Evolutionary conservation across 2,329 filamentous ascomycete genomes (phyloP).

Genomic region (Arthrobotrys sinensis): DNA sequence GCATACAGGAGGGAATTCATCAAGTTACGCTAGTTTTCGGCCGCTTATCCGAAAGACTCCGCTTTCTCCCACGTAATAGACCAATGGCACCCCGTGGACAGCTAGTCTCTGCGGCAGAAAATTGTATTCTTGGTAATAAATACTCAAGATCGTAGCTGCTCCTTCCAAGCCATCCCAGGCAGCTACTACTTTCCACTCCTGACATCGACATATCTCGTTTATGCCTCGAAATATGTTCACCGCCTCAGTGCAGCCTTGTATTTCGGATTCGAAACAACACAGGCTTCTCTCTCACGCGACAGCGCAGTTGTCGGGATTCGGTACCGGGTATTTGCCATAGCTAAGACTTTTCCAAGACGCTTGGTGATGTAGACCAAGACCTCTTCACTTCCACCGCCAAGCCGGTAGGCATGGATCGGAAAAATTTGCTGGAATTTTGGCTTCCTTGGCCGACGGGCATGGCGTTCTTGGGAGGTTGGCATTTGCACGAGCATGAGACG

Average conservation of each 20-base stretch:
- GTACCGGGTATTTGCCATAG: constrained; percentile 28
- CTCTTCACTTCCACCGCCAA: constrained; percentile 43
- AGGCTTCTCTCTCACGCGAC: constrained; percentile 34
- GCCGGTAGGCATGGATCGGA: constrained; percentile 19
- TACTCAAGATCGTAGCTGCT: constrained; percentile 21
- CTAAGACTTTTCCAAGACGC: constrained; percentile 57
- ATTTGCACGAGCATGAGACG: not conserved
- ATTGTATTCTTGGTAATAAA: constrained; percentile 44
- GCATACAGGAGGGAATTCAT: not conserved
- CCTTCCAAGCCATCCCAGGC: constrained; percentile 44
- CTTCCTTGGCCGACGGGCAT: constrained; percentile 33
- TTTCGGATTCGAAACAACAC: constrained; percentile 15
- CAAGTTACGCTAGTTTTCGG: constrained; percentile 33
- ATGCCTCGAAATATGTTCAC: constrained; percentile 17
- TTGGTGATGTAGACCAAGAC: constrained; percentile 57
- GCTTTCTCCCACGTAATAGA: constrained; percentile 13
- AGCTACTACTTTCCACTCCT: constrained; percentile 21
- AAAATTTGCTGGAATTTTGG: constrained; percentile 22
- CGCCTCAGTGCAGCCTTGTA: constrained; percentile 26
- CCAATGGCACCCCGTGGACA: not conserved
- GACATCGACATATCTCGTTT: not conserved
- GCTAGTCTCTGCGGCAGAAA: constrained; percentile 2
- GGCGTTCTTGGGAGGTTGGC: not conserved
- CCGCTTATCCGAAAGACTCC: constrained; percentile 47
- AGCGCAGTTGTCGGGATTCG: constrained; percentile 6